Conservation (phyloP, 192 early-diverging fungal species). For the Coemansia nantahalensis region DNA sequence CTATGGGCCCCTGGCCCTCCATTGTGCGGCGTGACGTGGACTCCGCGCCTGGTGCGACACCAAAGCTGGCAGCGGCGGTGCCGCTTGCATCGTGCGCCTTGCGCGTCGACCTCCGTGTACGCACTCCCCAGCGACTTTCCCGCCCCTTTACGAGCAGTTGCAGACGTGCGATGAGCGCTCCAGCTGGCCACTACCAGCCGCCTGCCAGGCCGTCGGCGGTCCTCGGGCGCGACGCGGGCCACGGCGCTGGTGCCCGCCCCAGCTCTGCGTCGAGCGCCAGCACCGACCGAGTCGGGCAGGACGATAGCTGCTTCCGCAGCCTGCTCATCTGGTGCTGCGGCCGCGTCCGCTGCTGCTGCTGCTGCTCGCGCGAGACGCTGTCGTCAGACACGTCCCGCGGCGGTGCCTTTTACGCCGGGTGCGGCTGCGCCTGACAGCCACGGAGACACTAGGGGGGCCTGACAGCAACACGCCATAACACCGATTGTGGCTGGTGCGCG, state of each 20-base stretch:
- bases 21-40: too few species aligned
- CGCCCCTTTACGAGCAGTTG: too few species aligned
- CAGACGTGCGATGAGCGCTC: not conserved
- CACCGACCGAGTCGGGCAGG: constrained; percentile 17
- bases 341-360: constrained; percentile 30
- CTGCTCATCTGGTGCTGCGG: constrained; percentile 29
- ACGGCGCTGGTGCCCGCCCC: not conserved
- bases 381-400: constrained; percentile 23
- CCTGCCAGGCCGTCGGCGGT: not conserved
- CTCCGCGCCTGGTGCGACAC: too few species aligned
- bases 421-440: not conserved
- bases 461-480: too few species aligned
- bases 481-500: too few species aligned
- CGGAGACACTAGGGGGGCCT: too few species aligned
- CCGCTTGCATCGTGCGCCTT: too few species aligned
- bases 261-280: constrained; percentile 15
- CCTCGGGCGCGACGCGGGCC: not conserved
- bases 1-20: too few species aligned
- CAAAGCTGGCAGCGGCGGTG: too few species aligned
- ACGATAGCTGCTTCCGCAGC: constrained; percentile 25
- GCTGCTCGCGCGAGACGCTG: constrained; percentile 6
- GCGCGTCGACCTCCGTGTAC: too few species aligned
- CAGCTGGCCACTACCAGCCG: constrained; percentile 3
- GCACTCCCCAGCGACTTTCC: too few species aligned
- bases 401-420: constrained; percentile 12